Evolutionary conservation across 495 filamentous ascomycete genomes (phyloP).

Genomic region (Penicillium macrosclerotiorum): DNA sequence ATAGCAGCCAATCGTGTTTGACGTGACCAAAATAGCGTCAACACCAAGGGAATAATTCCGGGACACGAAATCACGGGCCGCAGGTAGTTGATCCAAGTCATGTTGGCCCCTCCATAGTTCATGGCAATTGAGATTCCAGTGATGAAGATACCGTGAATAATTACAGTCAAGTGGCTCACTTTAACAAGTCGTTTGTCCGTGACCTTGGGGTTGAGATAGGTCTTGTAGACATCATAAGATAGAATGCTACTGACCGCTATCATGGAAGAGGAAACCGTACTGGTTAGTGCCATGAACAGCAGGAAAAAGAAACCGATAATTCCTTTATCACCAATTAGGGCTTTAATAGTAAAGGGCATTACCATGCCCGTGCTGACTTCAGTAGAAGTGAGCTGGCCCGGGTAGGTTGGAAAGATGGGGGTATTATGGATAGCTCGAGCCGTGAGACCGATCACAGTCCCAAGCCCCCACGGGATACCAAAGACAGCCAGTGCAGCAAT

Average conservation of each 20-base stretch:
- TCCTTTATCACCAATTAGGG: conserved; percentile 47
- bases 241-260: conserved; percentile 49
- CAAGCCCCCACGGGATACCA: conserved; percentile 49
- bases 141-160: conserved; percentile 39
- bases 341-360: conserved; percentile 48
- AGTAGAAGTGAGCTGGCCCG: conserved; percentile 38
- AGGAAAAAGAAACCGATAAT: conserved; percentile 50
- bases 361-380: conserved; percentile 47
- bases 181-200: conserved; percentile 33
- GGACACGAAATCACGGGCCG: conserved; percentile 36
- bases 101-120: conserved; percentile 40
- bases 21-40: conserved; percentile 39
- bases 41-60: conserved; percentile 35
- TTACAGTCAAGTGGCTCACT: conserved; percentile 36
- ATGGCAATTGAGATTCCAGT: conserved; percentile 35
- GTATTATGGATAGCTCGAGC: conserved; percentile 46
- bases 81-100: conserved; percentile 43
- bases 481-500: conserved; percentile 45
- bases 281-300: conserved; percentile 56
- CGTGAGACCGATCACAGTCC: conserved; percentile 48
- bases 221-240: conserved; percentile 49
- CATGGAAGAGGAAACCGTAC: conserved; percentile 44
- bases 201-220: conserved; percentile 49
- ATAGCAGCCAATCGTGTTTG: conserved; percentile 38
- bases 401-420: conserved; percentile 52